phyloP scores from a whole-genome alignment of 192 early-diverging fungal genomes.

The Podila epigama region DNA sequence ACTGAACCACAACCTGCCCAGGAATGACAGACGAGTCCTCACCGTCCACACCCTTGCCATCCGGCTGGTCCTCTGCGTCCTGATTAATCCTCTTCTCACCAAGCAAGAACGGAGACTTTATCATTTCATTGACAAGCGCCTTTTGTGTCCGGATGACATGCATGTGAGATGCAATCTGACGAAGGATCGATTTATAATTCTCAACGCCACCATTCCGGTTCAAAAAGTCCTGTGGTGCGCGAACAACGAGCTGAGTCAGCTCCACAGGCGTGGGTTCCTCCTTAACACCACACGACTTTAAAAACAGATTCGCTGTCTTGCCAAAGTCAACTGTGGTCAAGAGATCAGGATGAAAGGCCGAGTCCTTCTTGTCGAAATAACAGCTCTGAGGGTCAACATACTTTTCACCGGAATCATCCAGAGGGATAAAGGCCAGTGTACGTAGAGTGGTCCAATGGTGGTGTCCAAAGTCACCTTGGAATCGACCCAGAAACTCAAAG shows the following conservation, averaged over 20 bases:
- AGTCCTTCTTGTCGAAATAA: conserved; percentile 62
- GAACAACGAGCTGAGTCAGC: conserved; percentile 69
- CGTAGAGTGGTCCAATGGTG: conserved; percentile 63
- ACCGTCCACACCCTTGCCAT: conserved; percentile 9
- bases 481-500: conserved; percentile 74
- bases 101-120: conserved; percentile 66
- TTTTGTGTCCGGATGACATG: conserved; percentile 50
- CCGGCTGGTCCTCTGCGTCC: conserved; percentile 1
- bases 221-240: conserved; percentile 63
- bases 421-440: conserved; percentile 71
- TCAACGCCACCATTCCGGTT: conserved; percentile 61
- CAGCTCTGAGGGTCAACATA: conserved; percentile 56
- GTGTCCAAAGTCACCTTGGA: conserved; percentile 64
- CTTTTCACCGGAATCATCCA: conserved; percentile 33
- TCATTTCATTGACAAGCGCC: conserved; percentile 66
- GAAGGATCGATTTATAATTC: conserved; percentile 72
- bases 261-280: conserved; percentile 80
- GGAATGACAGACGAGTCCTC: conserved; percentile 22
- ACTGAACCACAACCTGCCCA: conserved; percentile 56
- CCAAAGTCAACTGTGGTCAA: conserved; percentile 78
- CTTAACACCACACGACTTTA: conserved; percentile 85
- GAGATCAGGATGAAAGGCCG: conserved; percentile 58
- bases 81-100: conserved; percentile 57
- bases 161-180: conserved; percentile 76
- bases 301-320: conserved; percentile 71